Conservation (phyloP, 148 eudicot species). For the Pharnaceum exiguum region DNA sequence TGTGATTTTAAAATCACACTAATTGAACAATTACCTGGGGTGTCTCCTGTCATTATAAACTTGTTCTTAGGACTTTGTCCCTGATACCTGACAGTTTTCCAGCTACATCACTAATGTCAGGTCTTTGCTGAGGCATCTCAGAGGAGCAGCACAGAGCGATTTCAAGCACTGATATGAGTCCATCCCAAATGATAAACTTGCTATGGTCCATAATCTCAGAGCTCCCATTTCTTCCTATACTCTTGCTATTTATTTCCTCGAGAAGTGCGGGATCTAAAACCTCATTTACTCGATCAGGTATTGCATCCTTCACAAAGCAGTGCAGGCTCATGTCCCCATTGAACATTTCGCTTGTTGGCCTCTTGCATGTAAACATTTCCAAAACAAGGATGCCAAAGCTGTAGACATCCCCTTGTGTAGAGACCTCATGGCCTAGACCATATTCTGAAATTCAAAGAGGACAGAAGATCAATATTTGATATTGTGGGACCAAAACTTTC, state of each 20-base stretch:
- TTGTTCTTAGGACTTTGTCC: not conserved
- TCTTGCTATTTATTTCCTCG: not conserved
- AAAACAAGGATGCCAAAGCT: conserved; percentile 25
- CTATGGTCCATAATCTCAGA: not conserved
- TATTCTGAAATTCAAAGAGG: too few species aligned
- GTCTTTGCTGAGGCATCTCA: conserved; percentile 1
- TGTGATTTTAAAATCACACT: too few species aligned
- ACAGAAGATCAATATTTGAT: too few species aligned
- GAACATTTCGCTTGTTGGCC: conserved; percentile 16
- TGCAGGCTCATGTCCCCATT: conserved; percentile 9
- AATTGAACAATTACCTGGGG: not conserved
- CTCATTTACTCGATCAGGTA: conserved; percentile 1
- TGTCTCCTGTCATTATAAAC: not conserved
- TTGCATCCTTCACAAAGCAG: conserved; percentile 6
- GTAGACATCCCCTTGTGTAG: conserved; percentile 25
- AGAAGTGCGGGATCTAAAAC: conserved; percentile 8
- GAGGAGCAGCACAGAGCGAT: conserved; percentile 2
- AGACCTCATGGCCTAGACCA: conserved; percentile 24
- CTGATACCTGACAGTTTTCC: not conserved
- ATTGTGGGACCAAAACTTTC: too few species aligned
- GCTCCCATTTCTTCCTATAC: not conserved
- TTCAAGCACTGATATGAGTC: not conserved
- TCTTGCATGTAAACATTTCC: conserved; percentile 23
- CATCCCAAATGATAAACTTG: not conserved
- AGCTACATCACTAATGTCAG: conserved; percentile 2